Evolutionary conservation across 2,329 filamentous ascomycete genomes (phyloP).

Genomic region (Diaporthe citriasiana): DNA sequence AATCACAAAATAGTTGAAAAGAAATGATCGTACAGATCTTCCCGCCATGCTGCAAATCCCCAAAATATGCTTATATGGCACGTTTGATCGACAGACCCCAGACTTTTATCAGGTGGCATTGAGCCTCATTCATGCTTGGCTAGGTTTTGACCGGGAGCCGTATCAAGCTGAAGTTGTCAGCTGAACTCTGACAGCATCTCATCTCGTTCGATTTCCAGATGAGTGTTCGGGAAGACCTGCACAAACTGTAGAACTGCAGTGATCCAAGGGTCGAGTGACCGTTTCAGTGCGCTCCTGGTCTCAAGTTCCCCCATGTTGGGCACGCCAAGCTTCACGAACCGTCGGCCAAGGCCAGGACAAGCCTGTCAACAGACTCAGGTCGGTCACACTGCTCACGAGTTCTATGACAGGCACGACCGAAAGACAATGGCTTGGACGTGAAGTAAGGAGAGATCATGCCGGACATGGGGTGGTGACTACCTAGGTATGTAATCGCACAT

Average conservation of each 20-base stretch:
- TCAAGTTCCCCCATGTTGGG: not conserved
- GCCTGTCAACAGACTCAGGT: not conserved
- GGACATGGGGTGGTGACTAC: not conserved
- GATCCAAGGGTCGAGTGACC: not conserved
- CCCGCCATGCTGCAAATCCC: not conserved
- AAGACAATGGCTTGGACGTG: not conserved
- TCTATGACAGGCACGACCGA: not conserved
- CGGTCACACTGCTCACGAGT: not conserved
- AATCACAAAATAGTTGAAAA: not conserved
- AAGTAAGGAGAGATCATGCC: not conserved
- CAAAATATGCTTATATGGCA: not conserved
- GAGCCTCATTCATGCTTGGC: not conserved
- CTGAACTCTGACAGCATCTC: not conserved
- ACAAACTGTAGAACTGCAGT: not conserved
- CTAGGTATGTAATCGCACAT: not conserved
- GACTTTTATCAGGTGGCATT: not conserved
- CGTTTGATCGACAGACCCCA: not conserved
- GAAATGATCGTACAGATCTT: not conserved
- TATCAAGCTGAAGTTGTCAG: not conserved
- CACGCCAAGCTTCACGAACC: not conserved
- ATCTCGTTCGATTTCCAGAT: not conserved
- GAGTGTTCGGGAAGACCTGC: not conserved
- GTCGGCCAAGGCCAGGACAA: not conserved
- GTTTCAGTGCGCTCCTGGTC: conserved; percentile 9
- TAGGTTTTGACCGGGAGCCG: not conserved